Base-by-base conservation (phyloP, 306 rosid species). In the Dalbergia cochinchinensis region DNA sequence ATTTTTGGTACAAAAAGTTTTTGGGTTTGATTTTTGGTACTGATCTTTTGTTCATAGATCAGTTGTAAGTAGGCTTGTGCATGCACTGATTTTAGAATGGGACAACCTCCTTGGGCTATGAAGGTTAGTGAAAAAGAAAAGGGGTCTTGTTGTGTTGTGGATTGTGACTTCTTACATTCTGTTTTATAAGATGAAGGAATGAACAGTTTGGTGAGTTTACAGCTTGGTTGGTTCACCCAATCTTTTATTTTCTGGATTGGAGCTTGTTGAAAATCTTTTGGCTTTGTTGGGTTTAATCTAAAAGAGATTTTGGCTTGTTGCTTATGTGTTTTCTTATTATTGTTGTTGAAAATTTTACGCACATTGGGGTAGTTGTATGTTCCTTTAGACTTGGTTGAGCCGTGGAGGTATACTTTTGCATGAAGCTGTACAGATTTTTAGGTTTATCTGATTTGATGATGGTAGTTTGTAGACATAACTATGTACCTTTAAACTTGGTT, bases 381-480 rank as follows among this genome's bases (percentile, higher is more conserved):
- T 74, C 76, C 57, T 37, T 11, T 71, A 37, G 74, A 54, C 57
- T 37, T 42, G 15, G 44, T 60, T 81, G 66, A 71, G 64, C 42
- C 11, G 44, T 60, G 78, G 66, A 71, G 65, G 47, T 22, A 76
- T 76, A 69, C 73, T 76, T 80, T 11, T 26, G 47, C 60, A 12
- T 16, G 53, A 78, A 60, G 48, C 6, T 61, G 85, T 68, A 61
- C 81, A 51, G 19, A 53, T 53, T 47, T 47, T 77, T 34, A 72
- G 78, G 45, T 78, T 82, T 77, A 69, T 85, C 53, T 51, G 83
- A 54, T 67, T 67, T 77, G 31, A 35, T 55, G 69, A 65, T 84
- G 76, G 67, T 63, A 74, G 70, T 81, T 55, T 64, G 64, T 47
- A 34, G 63, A 77, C 73, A 76, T 65, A 7, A 26, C 9, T 67